These are phyloP conservation scores for Cladosporium cucumerinum DNA, from an alignment of 2,329 filamentous ascomycete species.

Conservation along the genomic window DNA sequence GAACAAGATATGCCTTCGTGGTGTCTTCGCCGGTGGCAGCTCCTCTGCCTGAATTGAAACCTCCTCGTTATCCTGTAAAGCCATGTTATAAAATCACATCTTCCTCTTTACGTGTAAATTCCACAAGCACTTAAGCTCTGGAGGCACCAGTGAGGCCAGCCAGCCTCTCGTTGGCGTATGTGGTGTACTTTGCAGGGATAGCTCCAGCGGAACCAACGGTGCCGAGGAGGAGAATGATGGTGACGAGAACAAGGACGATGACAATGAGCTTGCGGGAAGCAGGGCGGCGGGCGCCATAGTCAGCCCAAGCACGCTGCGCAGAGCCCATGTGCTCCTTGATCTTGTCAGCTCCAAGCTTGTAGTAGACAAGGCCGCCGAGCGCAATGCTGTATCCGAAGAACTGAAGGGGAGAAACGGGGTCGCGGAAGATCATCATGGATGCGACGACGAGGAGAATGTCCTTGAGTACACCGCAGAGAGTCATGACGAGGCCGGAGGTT, in stretches of 20 bases:
- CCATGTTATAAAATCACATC: background rate
- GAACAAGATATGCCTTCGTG: background rate
- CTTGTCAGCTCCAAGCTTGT: constrained; percentile 80
- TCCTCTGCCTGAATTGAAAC: background rate
- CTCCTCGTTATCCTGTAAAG: background rate
- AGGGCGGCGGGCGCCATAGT: constrained; percentile 76
- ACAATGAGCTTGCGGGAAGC: constrained; percentile 74
- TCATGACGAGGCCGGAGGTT: constrained; percentile 81
- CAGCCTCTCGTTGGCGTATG: constrained; percentile 10
- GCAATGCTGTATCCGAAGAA: constrained; percentile 82
- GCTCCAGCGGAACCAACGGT: constrained; percentile 36
- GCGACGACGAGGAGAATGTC: constrained; percentile 78
- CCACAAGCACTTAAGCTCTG: background rate
- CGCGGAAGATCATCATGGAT: constrained; percentile 78
- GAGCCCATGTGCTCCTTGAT: constrained; percentile 75
- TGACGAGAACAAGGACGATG: constrained; percentile 60
- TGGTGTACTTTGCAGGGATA: constrained; percentile 20
- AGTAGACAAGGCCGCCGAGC: constrained; percentile 75
- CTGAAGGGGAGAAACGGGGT: constrained; percentile 70
- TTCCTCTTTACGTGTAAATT: background rate
- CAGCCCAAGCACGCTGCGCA: constrained; percentile 74
- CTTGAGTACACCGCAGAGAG: constrained; percentile 83
- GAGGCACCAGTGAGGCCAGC: constrained; percentile 4
- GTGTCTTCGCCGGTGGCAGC: background rate
- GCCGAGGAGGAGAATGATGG: constrained; percentile 67